A percentile compares a stretch with the other conserved stretches of the same genome.
Conservation (phyloP, 2,329 filamentous ascomycete genomes). For the Alternaria hordeiaustralica region DNA sequence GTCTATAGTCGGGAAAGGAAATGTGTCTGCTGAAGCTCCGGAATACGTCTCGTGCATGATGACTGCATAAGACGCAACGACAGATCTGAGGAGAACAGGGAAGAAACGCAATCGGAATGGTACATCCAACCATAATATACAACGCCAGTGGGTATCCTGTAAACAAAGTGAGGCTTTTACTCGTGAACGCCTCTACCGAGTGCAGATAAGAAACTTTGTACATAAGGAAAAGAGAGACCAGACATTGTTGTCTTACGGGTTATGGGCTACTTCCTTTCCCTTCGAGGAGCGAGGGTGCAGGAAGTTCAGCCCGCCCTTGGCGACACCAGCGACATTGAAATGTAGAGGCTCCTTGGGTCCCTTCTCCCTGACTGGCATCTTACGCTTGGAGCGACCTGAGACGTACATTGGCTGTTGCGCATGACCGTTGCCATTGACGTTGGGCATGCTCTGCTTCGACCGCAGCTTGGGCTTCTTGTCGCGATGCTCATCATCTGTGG, state of each 20-base stretch:
- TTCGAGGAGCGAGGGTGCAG: slow-evolving; percentile 45
- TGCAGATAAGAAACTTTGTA: not conserved
- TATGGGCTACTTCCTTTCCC: slow-evolving; percentile 42
- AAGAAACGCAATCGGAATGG: not conserved
- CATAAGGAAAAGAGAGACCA: not conserved
- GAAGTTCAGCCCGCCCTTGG: slow-evolving; percentile 43
- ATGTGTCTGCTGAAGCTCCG: not conserved
- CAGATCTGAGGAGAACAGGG: not conserved
- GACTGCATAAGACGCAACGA: not conserved
- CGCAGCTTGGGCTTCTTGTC: slow-evolving; percentile 51
- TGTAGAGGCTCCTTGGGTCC: slow-evolving; percentile 48
- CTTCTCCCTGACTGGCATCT: slow-evolving; percentile 50
- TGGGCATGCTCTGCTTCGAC: slow-evolving; percentile 45
- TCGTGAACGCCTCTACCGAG: slow-evolving; percentile 26
- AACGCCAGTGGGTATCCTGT: slow-evolving; percentile 37
- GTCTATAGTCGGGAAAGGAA: slow-evolving; percentile 17
- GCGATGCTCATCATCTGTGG: slow-evolving; percentile 48
- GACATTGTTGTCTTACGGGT: slow-evolving; percentile 9
- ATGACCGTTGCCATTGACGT: slow-evolving; percentile 31
- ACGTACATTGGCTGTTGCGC: slow-evolving; percentile 45
- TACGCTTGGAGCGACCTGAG: slow-evolving; percentile 51
- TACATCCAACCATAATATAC: slow-evolving; percentile 11
- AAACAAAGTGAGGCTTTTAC: slow-evolving; percentile 25
- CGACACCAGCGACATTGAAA: slow-evolving; percentile 47
- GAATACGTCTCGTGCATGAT: not conserved